Evolutionary conservation across 768 basidiomycete species (phyloP).

Genomic region (Hericium alpestre): DNA sequence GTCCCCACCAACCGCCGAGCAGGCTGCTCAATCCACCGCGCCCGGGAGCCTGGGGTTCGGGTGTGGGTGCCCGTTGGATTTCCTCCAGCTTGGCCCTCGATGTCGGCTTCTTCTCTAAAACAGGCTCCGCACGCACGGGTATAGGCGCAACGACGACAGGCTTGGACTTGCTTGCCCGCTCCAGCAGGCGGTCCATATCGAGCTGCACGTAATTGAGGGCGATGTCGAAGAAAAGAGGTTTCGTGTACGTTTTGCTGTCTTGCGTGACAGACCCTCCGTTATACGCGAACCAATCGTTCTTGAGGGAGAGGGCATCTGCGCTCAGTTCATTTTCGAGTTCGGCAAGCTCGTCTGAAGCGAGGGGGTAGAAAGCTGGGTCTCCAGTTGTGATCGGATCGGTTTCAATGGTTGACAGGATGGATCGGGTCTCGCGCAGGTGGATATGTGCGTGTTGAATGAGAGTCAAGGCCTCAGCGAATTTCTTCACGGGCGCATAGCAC

Average conservation of each 20-base stretch:
- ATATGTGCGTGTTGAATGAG: constrained; percentile 63
- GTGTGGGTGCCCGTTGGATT: constrained; percentile 34
- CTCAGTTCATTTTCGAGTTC: constrained; percentile 43
- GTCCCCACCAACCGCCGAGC: constrained; percentile 83
- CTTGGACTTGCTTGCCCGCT: constrained; percentile 54
- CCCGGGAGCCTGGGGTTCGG: constrained; percentile 32
- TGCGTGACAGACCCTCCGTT: constrained; percentile 50
- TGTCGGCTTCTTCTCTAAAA: constrained; percentile 35
- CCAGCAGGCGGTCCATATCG: constrained; percentile 69
- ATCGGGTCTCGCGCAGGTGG: constrained; percentile 63
- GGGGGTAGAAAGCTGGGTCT: constrained; percentile 43
- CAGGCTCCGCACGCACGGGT: constrained; percentile 18
- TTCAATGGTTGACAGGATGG: constrained; percentile 37
- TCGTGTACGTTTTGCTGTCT: constrained; percentile 48
- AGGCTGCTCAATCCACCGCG: constrained; percentile 53
- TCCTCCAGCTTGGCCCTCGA: constrained; percentile 51
- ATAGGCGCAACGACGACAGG: constrained; percentile 15
- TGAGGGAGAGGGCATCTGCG: constrained; percentile 39
- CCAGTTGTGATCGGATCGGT: constrained; percentile 35
- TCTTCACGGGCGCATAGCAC: constrained; percentile 60
- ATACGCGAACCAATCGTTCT: constrained; percentile 69
- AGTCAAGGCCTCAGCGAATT: constrained; percentile 61
- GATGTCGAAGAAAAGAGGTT: constrained; percentile 89
- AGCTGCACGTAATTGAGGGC: constrained; percentile 86
- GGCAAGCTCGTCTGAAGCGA: constrained; percentile 32